Conservation (phyloP, 768 basidiomycete genomes). For the Termitomyces sp. region DNA sequence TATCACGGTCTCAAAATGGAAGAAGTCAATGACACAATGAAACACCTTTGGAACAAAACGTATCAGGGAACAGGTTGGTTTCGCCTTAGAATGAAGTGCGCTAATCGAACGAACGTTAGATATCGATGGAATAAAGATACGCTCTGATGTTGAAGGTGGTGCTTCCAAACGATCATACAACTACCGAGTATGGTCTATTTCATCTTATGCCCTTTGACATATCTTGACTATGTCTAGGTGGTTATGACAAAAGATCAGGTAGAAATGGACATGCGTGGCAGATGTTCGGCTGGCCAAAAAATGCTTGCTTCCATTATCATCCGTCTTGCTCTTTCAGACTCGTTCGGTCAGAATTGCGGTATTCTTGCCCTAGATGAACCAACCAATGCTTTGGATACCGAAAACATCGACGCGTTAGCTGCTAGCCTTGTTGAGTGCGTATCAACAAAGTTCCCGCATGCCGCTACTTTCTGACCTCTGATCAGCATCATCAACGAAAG, state of each 20-base stretch:
- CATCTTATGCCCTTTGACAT: conserved; percentile 1
- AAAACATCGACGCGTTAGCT: conserved; percentile 94
- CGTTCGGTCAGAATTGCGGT: conserved; percentile 96
- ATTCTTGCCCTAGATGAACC: conserved; percentile 98
- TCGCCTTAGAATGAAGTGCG: not conserved
- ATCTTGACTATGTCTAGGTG: conserved; percentile 48
- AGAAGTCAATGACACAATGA: conserved; percentile 98
- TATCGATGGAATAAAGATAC: conserved; percentile 95
- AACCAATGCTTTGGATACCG: conserved; percentile 93
- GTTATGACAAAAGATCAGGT: conserved; percentile 99
- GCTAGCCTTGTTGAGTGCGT: conserved; percentile 87
- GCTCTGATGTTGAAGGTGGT: conserved; percentile 89
- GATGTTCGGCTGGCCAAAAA: conserved; percentile 98
- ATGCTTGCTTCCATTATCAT: conserved; percentile 98
- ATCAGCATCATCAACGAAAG: conserved; percentile 90
- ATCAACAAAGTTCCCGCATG: not conserved
- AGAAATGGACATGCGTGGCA: conserved; percentile 99
- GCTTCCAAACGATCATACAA: conserved; percentile 93
- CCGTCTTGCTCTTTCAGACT: conserved; percentile 93
- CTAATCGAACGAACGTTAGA: conserved; percentile 44
- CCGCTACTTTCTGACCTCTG: conserved; percentile 2
- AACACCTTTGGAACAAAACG: conserved; percentile 96
- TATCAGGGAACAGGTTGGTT: conserved; percentile 92
- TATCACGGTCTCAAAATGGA: conserved; percentile 98
- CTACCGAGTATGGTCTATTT: conserved; percentile 62